Evolutionary conservation across 192 early-diverging fungal species (phyloP), one percentile per base, ranked within the genome.

Genomic region (Podila verticillata): DNA sequence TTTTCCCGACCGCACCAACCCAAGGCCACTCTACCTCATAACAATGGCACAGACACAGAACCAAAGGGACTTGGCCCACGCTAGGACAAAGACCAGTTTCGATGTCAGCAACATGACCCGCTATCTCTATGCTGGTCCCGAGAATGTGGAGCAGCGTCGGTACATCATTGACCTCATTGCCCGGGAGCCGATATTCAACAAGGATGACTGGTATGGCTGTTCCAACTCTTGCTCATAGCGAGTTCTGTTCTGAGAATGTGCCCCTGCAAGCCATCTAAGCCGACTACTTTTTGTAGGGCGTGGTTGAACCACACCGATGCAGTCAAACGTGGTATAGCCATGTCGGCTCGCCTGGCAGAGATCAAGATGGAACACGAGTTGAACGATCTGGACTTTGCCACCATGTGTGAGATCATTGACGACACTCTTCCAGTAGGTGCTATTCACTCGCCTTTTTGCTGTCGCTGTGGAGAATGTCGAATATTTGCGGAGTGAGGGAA

Each of bases 41-140:
- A 49, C 31, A 2, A 75, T 68, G 66, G 29, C 72, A 24, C 59
- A 62, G 54, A 57, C 74, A 28, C 74, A 75, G 30, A 70, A 70
- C 54, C 62, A 65, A 61, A 75, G 48, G 30, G 86, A 87, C 47
- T 56, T 95, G 59, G 83, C 85, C 34, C 74, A 86, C 32, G 95
- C 95, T 82, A 89, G 96, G 73, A 79, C 82, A 34, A 85, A 87
- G 36, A 87, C 91, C 10, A 84, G 87, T 22, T 97, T 97, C 70
- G 86, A 90, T 17, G 81, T 94, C 48, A 78, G 87, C 19, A 85
- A 89, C 30, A 86, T 97, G 87, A 92, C 93, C 20, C 85, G 90
- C 73, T 93, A 92, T 82, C 80, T 97, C 26, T 91, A 93, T 48
- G 91, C 92, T 65, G 91, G 89, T 57, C 12, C 59, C 24, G 69